Conservation (phyloP, 768 basidiomycete genomes). For the Panus rudis region DNA sequence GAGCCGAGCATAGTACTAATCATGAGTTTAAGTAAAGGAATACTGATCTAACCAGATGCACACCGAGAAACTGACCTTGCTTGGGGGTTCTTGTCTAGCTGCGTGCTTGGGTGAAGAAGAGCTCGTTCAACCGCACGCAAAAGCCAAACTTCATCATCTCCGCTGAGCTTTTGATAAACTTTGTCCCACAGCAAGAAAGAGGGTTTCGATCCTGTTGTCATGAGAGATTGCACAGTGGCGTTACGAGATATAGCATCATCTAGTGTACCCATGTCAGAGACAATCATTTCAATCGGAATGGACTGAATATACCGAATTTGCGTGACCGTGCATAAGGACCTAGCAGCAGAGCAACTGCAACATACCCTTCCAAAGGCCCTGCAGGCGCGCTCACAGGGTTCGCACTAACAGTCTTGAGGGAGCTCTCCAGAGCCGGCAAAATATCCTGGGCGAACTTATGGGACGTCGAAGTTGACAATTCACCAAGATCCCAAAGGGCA, state of each 20-base stretch:
- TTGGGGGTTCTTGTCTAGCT: slow-evolving; percentile 45
- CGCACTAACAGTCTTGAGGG: slow-evolving; percentile 55
- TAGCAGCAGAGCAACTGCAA: slow-evolving; percentile 62
- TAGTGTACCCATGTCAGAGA: slow-evolving; percentile 16
- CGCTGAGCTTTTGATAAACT: slow-evolving; percentile 64
- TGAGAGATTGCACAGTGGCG: slow-evolving; percentile 39
- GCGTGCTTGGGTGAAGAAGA: slow-evolving; percentile 37
- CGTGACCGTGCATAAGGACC: slow-evolving; percentile 48
- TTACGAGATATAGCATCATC: slow-evolving; percentile 46
- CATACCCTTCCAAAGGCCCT: slow-evolving; percentile 81
- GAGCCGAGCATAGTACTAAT: slow-evolving; percentile 56
- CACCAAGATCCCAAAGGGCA: slow-evolving; percentile 43
- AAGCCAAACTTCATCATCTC: slow-evolving; percentile 71
- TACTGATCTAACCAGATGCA: slow-evolving; percentile 1
- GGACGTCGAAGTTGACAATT: slow-evolving; percentile 35
- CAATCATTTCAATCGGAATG: slow-evolving; percentile 3
- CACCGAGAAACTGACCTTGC: slow-evolving; percentile 52
- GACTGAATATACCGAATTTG: slow-evolving; percentile 42
- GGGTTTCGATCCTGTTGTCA: slow-evolving; percentile 53
- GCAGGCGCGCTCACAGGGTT: slow-evolving; percentile 53
- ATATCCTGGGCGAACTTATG: slow-evolving; percentile 47
- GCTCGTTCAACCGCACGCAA: slow-evolving; percentile 54
- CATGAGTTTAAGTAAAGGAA: not conserved
- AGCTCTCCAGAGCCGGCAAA: slow-evolving; percentile 57
- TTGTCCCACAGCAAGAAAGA: slow-evolving; percentile 87